Evolutionary conservation across 2,329 filamentous ascomycete genomes (phyloP), one percentile per base, ranked within the genome.

Genomic region (Alternaria tenuissima): DNA sequence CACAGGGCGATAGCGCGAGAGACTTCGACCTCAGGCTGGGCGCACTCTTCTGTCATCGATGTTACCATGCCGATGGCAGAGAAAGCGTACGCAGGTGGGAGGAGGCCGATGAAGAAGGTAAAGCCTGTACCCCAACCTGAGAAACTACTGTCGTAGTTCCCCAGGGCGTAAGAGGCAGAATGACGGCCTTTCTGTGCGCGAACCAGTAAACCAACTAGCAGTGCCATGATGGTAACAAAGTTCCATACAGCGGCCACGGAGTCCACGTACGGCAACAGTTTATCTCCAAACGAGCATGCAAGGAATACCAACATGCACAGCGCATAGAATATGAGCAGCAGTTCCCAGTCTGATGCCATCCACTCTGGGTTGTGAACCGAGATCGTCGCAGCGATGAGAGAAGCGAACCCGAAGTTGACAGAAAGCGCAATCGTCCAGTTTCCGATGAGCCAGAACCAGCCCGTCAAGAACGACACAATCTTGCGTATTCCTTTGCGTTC

Each of bases 211-310:
- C 22, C 42, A 2, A 44, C 22, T 1, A 62, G 16, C 22, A 62
- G 34, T 22, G 59, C 55, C 16, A 62, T 54, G 49, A 58, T 62
- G 12, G 59, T 62, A 18, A 62, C 30, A n/a, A 62, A 49, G 36
- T 52, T 62, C 59, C 59, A 62, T 16, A 62, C 26, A 7, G 55
- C 59, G n/a, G 59, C 59, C 20, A 47, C 49, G n/a, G 55, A 32
- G 42, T 90, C 87, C 2, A 89, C 82, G 66, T 84, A 78, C 0
- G 89, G 90, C 36, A 93, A 82, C 78, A 86, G 90, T 30, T 81
- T 83, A 76, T 93, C 92, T 44, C 86, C 87, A 38, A 91, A 84
- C 1, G 24, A 26, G 24, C 24, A 26, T 26, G 7, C 24, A 26
- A 26, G 24, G 24, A 26, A 26, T 26, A 26, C 24, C 24, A 26